Evolutionary conservation across 148 eudicot genomes (phyloP).

Genomic region (Dianthus caryophyllus): DNA sequence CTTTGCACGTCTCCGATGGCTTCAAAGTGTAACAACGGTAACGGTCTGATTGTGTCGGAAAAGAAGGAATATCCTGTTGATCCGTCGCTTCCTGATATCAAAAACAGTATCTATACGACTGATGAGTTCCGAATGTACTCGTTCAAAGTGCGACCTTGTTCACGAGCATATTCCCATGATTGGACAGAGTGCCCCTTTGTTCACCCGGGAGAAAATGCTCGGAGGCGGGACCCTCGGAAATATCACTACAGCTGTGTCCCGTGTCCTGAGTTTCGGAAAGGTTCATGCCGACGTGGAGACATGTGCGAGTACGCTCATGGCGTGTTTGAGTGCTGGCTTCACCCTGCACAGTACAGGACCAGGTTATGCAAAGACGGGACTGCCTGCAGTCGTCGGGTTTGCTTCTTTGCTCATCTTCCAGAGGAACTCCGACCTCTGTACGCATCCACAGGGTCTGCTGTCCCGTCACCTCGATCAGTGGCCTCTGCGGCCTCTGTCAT

Average conservation of each 20-base stretch:
- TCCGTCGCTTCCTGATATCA: constrained; percentile 53
- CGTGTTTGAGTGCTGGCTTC: constrained; percentile 63
- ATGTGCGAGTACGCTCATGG: constrained; percentile 62
- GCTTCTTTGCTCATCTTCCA: constrained; percentile 53
- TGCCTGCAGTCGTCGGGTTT: constrained; percentile 46
- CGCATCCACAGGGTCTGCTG: constrained; percentile 48
- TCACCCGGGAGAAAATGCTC: constrained; percentile 62
- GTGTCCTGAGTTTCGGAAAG: constrained; percentile 57
- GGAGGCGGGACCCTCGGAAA: constrained; percentile 54
- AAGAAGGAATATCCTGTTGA: constrained; percentile 56
- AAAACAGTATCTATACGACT: constrained; percentile 44
- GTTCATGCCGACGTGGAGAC: constrained; percentile 49
- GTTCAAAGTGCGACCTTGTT: constrained; percentile 55
- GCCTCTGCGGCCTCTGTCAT: constrained; percentile 46
- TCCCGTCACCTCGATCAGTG: constrained; percentile 45
- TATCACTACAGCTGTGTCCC: constrained; percentile 53
- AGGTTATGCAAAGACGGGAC: constrained; percentile 55
- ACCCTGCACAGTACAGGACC: constrained; percentile 57
- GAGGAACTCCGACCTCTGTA: constrained; percentile 54
- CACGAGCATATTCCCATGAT: constrained; percentile 61
- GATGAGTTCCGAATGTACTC: constrained; percentile 59
- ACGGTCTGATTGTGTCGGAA: constrained; percentile 20
- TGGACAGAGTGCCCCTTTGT: constrained; percentile 75
- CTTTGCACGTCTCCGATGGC: constrained; percentile 29
- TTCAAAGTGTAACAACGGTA: constrained; percentile 21